phyloP scores from a whole-genome alignment of 306 rosid genomes.

The Vachellia collinsii region DNA sequence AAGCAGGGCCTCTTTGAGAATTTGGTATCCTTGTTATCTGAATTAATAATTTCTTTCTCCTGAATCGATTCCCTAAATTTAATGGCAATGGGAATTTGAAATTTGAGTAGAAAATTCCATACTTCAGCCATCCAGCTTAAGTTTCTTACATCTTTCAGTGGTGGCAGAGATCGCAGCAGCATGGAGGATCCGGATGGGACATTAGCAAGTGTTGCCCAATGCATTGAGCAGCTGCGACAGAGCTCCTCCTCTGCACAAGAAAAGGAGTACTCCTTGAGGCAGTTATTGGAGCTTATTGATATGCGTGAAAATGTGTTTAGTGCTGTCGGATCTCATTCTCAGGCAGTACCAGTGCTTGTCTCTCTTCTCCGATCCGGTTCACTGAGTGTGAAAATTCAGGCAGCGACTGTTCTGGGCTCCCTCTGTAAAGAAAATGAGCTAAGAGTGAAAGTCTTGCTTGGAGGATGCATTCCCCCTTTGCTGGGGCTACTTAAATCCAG shows the following conservation, averaged over 20 bases:
- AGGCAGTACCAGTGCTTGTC: conserved; percentile 99
- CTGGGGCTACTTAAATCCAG: conserved; percentile 93
- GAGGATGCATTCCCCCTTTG: conserved; percentile 99
- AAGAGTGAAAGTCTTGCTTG: conserved; percentile 96
- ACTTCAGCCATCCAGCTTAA: neutral
- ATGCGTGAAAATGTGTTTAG: conserved; percentile 94
- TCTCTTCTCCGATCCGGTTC: conserved; percentile 99
- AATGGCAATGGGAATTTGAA: conserved; percentile 24
- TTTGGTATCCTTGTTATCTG: conserved; percentile 13
- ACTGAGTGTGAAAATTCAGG: conserved; percentile 88
- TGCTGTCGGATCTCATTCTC: conserved; percentile 99
- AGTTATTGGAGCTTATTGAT: conserved; percentile 82
- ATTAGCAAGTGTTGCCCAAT: conserved; percentile 96
- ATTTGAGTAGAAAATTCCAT: conserved; percentile 25
- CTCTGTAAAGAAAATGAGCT: conserved; percentile 95
- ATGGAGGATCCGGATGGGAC: conserved; percentile 99
- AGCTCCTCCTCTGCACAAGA: conserved; percentile 77
- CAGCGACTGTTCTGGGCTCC: conserved; percentile 94
- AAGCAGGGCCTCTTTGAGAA: conserved; percentile 1
- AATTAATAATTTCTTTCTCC: conserved; percentile 21
- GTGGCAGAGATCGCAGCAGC: conserved; percentile 85
- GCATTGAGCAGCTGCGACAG: conserved; percentile 96
- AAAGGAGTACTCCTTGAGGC: conserved; percentile 84
- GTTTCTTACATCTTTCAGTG: conserved; percentile 36
- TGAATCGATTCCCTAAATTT: conserved; percentile 32